A percentile compares a stretch with the other conserved stretches of the same genome.
phyloP scores from a whole-genome alignment of 1,284 basidiomycete species.

The Puccinia coronata region DNA sequence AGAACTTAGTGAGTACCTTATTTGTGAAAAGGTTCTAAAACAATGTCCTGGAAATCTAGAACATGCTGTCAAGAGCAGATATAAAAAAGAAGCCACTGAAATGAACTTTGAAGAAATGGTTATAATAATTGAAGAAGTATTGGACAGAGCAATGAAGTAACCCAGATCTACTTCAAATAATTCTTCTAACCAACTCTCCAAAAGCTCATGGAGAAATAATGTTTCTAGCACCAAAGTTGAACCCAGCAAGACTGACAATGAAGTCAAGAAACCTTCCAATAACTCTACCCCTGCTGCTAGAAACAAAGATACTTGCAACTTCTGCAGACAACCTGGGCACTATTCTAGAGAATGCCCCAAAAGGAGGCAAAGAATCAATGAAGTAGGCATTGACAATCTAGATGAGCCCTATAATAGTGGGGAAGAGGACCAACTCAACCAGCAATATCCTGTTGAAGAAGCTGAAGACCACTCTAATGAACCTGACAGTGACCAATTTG shows the following conservation, averaged over 20 bases:
- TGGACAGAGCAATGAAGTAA: background rate
- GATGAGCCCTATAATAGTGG: too few species aligned
- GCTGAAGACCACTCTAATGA: too few species aligned
- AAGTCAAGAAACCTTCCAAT: background rate
- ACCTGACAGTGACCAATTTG: too few species aligned
- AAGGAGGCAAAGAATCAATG: background rate
- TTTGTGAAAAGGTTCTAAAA: background rate
- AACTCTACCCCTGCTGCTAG: background rate
- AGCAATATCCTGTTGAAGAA: too few species aligned
- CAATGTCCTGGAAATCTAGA: background rate
- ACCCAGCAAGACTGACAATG: background rate
- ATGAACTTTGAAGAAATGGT: conserved; percentile 5
- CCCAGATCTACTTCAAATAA: background rate
- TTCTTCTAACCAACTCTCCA: background rate
- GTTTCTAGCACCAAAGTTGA: background rate
- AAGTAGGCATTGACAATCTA: too few species aligned
- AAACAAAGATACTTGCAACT: background rate
- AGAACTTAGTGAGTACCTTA: background rate
- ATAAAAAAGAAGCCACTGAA: background rate
- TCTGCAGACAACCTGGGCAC: background rate
- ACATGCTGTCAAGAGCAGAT: conserved; percentile 1
- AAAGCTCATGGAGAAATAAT: background rate
- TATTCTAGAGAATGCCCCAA: background rate
- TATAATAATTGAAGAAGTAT: background rate
- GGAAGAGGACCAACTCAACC: too few species aligned